Conservation (phyloP, 2,329 filamentous ascomycete genomes). For the Monosporascus ibericus region DNA sequence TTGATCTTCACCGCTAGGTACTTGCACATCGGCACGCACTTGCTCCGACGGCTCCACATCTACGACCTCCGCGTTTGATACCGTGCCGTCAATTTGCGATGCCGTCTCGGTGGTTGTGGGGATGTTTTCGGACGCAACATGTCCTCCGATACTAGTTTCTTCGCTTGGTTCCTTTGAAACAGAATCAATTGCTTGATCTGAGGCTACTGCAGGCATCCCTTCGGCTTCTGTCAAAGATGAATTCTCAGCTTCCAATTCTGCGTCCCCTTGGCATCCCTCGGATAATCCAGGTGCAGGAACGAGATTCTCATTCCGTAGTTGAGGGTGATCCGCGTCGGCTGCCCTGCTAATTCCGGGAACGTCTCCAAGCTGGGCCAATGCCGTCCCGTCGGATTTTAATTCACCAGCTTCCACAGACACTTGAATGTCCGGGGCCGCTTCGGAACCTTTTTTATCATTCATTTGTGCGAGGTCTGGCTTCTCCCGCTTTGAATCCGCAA, state of each 20-base stretch:
- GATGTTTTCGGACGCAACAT: slow-evolving; percentile 1
- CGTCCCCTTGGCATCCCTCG: neutral
- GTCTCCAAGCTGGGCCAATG: neutral
- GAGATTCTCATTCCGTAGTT: neutral
- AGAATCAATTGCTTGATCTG: neutral
- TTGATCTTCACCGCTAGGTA: slow-evolving; percentile 18
- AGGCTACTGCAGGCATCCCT: neutral
- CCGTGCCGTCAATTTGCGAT: slow-evolving; percentile 6
- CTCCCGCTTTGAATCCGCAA: neutral
- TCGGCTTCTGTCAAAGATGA: neutral
- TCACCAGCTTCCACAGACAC: neutral
- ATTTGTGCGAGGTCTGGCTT: neutral
- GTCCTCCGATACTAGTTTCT: neutral
- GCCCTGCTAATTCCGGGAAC: neutral
- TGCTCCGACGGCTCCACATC: slow-evolving; percentile 13
- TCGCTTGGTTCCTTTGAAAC: neutral
- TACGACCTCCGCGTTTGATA: slow-evolving; percentile 7
- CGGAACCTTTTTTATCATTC: neutral
- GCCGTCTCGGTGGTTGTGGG: slow-evolving; percentile 5
- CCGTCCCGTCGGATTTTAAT: neutral
- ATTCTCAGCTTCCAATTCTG: neutral
- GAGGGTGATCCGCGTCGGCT: neutral
- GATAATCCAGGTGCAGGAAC: neutral
- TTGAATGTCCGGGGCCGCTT: neutral
- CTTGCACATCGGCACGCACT: slow-evolving; percentile 9